Evolutionary conservation across 2,329 filamentous ascomycete species (phyloP).

Genomic region (Colletotrichum horii): DNA sequence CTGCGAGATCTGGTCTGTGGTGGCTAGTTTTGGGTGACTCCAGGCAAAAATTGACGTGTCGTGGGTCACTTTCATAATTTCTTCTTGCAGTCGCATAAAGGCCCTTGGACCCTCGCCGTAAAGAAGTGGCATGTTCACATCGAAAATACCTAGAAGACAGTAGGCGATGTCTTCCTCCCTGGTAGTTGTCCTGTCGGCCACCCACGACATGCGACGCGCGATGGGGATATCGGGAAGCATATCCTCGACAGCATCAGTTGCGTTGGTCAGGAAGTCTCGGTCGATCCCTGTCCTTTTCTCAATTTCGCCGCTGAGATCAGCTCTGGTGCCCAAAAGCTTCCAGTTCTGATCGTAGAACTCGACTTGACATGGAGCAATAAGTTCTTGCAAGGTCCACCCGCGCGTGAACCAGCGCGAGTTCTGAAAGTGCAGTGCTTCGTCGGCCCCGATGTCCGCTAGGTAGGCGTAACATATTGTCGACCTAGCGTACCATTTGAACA

Average conservation of each 20-base stretch:
- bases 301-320: not conserved
- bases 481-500: not conserved
- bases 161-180: conserved; percentile 28
- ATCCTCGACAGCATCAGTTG: not conserved
- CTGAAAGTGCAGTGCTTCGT: not conserved
- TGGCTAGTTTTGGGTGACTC: not conserved
- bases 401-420: not conserved
- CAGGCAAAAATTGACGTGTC: not conserved
- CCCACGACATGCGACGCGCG: conserved; percentile 29
- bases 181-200: conserved; percentile 24
- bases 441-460: not conserved
- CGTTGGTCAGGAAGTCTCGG: not conserved
- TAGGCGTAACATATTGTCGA: not conserved
- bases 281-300: not conserved
- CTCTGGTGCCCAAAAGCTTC: not conserved
- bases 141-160: conserved; percentile 29
- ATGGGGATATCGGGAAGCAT: not conserved
- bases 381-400: not conserved
- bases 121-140: conserved; percentile 28
- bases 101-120: conserved; percentile 29
- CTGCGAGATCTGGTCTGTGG: not conserved
- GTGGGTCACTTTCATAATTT: not conserved
- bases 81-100: conserved; percentile 23
- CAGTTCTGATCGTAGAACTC: not conserved
- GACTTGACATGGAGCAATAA: not conserved